Conservation (phyloP, 306 rosid genomes). For the Erythrophleum fordii region DNA sequence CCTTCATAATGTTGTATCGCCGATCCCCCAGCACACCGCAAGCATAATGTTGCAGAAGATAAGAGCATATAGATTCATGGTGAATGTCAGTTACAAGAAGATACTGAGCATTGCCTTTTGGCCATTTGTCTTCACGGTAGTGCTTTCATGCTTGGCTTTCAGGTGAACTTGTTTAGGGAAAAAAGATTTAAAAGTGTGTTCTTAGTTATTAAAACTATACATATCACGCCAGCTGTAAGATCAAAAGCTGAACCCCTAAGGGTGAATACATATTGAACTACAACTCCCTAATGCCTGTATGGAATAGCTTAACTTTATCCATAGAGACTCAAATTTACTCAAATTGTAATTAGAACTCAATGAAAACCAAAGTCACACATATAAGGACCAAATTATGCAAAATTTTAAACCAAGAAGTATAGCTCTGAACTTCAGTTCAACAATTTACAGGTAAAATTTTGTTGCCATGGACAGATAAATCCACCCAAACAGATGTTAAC, state of each 20-base stretch:
- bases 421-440: no score
- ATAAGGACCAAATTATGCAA: background rate
- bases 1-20: background rate
- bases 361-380: background rate
- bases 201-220: background rate
- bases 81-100: background rate
- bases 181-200: background rate
- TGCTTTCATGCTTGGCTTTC: background rate
- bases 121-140: background rate
- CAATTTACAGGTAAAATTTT: no score
- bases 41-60: background rate
- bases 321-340: background rate
- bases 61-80: background rate
- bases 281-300: background rate
- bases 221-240: conserved; percentile 14
- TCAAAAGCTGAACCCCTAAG: background rate
- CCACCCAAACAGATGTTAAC: background rate
- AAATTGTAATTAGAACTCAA: background rate
- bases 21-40: background rate
- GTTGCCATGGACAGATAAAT: background rate
- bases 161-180: background rate
- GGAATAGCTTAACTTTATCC: background rate
- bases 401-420: background rate
- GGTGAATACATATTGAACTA: background rate
- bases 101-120: background rate